Percentiles rank a stretch among this genome's conserved stretches.
These are phyloP conservation scores for Aspergillus homomorphus DNA, from an alignment of 495 filamentous ascomycete species.

Conservation along the genomic window DNA sequence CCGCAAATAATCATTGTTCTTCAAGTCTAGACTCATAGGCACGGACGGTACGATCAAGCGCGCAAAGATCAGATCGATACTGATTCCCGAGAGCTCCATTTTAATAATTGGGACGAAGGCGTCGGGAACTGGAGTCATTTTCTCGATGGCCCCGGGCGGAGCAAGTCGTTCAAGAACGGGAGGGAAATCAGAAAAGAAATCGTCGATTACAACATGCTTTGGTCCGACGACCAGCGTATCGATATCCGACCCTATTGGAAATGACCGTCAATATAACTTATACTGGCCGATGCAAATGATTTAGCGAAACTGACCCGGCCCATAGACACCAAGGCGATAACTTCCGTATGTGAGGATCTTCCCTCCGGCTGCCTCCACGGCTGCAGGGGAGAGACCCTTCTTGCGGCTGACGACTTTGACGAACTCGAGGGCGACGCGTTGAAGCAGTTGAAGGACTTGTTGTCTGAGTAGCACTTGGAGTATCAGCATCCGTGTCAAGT, in stretches of 20 bases:
- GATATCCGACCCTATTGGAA: constrained; percentile 79
- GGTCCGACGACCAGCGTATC: constrained; percentile 92
- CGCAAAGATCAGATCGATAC: constrained; percentile 92
- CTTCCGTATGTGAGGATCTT: constrained; percentile 95
- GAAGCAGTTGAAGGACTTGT: constrained; percentile 64
- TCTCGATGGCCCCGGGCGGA: constrained; percentile 69
- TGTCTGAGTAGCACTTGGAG: constrained; percentile 24
- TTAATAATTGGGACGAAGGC: constrained; percentile 96
- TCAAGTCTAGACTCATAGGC: constrained; percentile 67
- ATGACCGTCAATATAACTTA: constrained; percentile 8
- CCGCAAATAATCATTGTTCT: constrained; percentile 77
- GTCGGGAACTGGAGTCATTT: constrained; percentile 82
- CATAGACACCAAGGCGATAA: constrained; percentile 89
- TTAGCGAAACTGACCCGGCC: constrained; percentile 56
- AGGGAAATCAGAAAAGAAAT: constrained; percentile 90
- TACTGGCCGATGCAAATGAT: background rate
- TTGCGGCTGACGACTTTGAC: constrained; percentile 73
- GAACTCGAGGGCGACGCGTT: constrained; percentile 78
- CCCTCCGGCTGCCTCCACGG: constrained; percentile 77
- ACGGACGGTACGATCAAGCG: constrained; percentile 70
- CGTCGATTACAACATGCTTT: constrained; percentile 76
- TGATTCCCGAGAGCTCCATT: constrained; percentile 82
- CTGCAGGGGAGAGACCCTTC: constrained; percentile 69
- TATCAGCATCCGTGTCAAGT: constrained; percentile 10
- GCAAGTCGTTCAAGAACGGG: constrained; percentile 69